phyloP scores from a whole-genome alignment of 768 basidiomycete genomes.

The Crepidotus variabilis region DNA sequence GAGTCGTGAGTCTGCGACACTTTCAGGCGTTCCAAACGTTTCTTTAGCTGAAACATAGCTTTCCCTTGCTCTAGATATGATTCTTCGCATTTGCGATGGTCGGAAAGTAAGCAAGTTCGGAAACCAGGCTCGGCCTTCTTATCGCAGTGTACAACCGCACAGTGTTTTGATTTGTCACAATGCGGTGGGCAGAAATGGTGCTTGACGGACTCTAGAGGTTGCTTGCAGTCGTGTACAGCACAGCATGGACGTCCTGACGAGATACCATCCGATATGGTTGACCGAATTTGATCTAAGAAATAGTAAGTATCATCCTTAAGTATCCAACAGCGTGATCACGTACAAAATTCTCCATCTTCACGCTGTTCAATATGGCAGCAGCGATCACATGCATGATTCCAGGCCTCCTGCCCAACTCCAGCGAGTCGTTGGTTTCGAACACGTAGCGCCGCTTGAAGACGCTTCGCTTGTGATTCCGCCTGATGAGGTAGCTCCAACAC shows the following conservation, averaged over 20 bases:
- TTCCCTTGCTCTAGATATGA: constrained; percentile 9
- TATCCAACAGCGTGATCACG: background rate
- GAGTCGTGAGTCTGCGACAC: constrained; percentile 7
- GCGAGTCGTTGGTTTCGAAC: constrained; percentile 19
- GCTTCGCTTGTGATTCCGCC: too few relatives aligned
- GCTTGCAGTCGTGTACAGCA: background rate
- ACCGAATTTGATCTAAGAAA: constrained; percentile 1
- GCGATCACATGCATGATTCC: constrained; percentile 25
- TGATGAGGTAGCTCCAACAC: constrained; percentile 14
- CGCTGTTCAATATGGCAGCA: constrained; percentile 19
- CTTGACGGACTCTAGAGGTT: background rate
- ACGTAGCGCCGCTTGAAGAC: constrained; percentile 17
- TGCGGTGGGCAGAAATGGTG: background rate
- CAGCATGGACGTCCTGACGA: constrained; percentile 14
- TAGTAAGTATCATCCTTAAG: too few relatives aligned
- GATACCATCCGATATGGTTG: background rate
- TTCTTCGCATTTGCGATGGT: constrained; percentile 20
- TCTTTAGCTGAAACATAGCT: constrained; percentile 25
- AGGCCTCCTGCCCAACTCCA: constrained; percentile 24
- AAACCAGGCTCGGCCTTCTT: constrained; percentile 3
- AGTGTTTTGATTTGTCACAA: background rate
- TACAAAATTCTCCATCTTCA: constrained; percentile 9
- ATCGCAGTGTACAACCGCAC: background rate
- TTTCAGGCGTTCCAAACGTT: constrained; percentile 13
- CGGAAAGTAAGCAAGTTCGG: constrained; percentile 16